These are phyloP conservation scores for Mycena sp. DNA, from an alignment of 1,284 basidiomycete species.

Conservation along the genomic window DNA sequence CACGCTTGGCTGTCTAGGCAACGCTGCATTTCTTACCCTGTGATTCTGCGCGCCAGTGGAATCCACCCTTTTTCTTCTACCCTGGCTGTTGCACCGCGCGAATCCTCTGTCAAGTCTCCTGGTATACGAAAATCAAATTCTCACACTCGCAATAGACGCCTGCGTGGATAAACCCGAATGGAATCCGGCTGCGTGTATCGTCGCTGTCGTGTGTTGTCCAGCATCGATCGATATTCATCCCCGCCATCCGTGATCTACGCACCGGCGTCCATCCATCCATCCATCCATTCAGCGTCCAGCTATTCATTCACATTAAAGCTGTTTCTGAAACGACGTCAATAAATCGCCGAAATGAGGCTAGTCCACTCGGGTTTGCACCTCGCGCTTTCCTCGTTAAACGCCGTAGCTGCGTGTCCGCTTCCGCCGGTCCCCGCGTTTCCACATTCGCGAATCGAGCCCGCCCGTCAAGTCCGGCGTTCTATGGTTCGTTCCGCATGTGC, in stretches of 20 bases:
- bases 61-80: too few relatives aligned
- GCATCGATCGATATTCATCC: neutral
- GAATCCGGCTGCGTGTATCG: neutral
- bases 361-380: neutral
- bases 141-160: too few relatives aligned
- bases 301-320: neutral
- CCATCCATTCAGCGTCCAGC: neutral
- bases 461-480: neutral
- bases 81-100: too few relatives aligned
- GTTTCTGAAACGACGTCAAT: neutral
- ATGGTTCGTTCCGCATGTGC: neutral
- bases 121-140: neutral
- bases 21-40: neutral
- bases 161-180: neutral
- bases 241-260: neutral
- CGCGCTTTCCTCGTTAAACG: neutral
- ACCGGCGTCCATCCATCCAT: neutral
- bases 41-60: too few relatives aligned
- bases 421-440: neutral
- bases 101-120: neutral
- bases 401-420: neutral
- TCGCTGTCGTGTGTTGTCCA: neutral
- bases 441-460: neutral
- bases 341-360: neutral
- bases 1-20: neutral